Evolutionary conservation across 495 filamentous ascomycete genomes (phyloP), one percentile per base, ranked within the genome.

Genomic region (Neurospora sp.): DNA sequence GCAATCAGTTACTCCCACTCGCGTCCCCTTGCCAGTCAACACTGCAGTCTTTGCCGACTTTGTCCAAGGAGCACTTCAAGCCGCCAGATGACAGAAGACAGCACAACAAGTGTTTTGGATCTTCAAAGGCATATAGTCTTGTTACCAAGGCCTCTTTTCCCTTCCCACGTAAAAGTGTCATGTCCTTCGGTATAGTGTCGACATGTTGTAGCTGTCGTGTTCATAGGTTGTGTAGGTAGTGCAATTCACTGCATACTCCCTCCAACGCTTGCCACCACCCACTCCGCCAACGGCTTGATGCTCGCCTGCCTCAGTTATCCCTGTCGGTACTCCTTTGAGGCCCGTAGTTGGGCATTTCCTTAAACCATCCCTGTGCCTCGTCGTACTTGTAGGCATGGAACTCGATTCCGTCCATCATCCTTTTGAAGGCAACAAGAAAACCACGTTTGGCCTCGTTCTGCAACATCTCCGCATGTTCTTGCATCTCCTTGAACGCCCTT

Each of bases 341-440:
- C 82, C 92, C 87, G 80, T 93, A 97, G 72, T 93, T 85, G 5
- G 91, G 93, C 41, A 93, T 82, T 76, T 93, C 87, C 74, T 97
- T 90, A 77, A 99, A 99, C 90, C 90, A 93, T 70, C 91, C 90
- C 27, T 78, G 88, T 27, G 85, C 83, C 42, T 90, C 84, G 78
- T 98, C 93, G 83, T 97, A 98, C 70, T 88, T 87, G 83, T 97
- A 98, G 1, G 94, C 95, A 80, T 93, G 93, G 82, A 98, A 98
- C 69, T 96, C 96, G 73, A 97, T 95, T 0, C 96, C 96, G 77
- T 98, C 1, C 31, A 2, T 3, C 31, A 31, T 9, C 18, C 42
- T 10, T 9, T n/a, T n/a, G 42, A 44, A n/a, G 0, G 0, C 23
- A 62, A 62, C 23, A 3, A 12, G 5, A 31, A 62, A 62, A 9